Evolutionary conservation across 495 filamentous ascomycete genomes (phyloP).

Genomic region (Bombardia bombarda): DNA sequence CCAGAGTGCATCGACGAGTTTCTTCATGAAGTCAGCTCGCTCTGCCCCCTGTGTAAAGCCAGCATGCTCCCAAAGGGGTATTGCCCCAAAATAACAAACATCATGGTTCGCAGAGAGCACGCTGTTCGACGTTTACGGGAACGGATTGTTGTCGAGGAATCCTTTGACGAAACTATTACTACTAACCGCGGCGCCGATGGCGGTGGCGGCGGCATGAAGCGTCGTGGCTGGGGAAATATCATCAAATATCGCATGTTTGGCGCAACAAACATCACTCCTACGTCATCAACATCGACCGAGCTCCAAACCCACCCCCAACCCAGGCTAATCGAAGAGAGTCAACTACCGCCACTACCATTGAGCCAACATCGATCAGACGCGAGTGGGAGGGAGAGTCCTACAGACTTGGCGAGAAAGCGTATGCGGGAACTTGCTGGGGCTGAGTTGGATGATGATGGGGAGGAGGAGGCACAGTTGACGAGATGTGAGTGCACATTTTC

Average conservation of each 20-base stretch:
- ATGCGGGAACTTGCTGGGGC: background rate
- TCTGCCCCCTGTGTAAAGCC: conserved; percentile 85
- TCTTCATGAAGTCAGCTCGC: conserved; percentile 58
- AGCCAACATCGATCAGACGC: no score
- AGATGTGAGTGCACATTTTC: background rate
- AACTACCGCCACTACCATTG: no score
- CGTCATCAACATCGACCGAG: background rate
- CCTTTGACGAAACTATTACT: background rate
- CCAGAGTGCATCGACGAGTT: conserved; percentile 81
- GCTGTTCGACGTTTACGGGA: conserved; percentile 38
- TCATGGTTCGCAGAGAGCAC: conserved; percentile 70
- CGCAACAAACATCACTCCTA: background rate
- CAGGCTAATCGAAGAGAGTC: background rate
- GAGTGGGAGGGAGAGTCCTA: no score
- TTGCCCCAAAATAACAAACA: conserved; percentile 69
- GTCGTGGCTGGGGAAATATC: conserved; percentile 7
- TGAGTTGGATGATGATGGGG: background rate
- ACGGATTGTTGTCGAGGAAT: conserved; percentile 13
- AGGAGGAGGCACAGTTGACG: background rate
- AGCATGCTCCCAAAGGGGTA: conserved; percentile 59
- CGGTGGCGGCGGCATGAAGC: conserved; percentile 2
- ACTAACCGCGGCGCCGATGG: conserved; percentile 1
- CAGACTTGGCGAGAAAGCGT: background rate
- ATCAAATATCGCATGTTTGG: conserved; percentile 10
- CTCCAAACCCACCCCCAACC: background rate